Evolutionary conservation across 345 rosid species (phyloP).

Genomic region (Eucalyptus grandis): DNA sequence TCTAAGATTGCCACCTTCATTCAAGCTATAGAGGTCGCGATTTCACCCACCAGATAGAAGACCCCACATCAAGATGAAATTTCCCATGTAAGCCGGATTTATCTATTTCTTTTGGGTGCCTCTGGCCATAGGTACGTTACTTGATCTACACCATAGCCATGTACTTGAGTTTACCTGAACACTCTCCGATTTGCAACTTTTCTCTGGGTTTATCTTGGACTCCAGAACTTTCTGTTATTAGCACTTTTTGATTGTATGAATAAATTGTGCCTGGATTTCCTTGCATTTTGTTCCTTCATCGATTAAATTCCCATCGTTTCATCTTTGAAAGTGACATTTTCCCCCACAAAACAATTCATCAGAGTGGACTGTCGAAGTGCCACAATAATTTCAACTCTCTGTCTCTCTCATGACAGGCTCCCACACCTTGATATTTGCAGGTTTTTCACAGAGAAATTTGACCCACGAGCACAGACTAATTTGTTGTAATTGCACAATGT

Average conservation of each 20-base stretch:
- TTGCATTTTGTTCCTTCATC: background rate
- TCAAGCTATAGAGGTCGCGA: constrained; percentile 67
- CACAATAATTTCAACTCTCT: background rate
- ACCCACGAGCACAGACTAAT: background rate
- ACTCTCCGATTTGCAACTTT: background rate
- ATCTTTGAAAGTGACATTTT: background rate
- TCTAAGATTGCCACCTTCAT: constrained; percentile 83
- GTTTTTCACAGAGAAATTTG: background rate
- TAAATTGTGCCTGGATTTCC: background rate
- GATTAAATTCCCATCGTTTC: background rate
- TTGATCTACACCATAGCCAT: background rate
- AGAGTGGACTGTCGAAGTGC: background rate
- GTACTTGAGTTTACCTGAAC: background rate
- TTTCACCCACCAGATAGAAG: constrained; percentile 24
- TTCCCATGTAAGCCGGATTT: background rate
- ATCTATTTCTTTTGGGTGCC: background rate
- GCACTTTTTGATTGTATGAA: background rate
- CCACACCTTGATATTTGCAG: background rate
- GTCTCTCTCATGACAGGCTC: background rate
- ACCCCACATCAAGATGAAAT: background rate
- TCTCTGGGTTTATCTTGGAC: background rate
- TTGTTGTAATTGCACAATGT: background rate
- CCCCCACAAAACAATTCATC: background rate
- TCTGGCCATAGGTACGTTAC: background rate
- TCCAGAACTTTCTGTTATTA: background rate